A percentile compares a stretch with the other conserved stretches of the same genome.
Conservation (phyloP, 148 eudicot species). For the Arbutus unedo region DNA sequence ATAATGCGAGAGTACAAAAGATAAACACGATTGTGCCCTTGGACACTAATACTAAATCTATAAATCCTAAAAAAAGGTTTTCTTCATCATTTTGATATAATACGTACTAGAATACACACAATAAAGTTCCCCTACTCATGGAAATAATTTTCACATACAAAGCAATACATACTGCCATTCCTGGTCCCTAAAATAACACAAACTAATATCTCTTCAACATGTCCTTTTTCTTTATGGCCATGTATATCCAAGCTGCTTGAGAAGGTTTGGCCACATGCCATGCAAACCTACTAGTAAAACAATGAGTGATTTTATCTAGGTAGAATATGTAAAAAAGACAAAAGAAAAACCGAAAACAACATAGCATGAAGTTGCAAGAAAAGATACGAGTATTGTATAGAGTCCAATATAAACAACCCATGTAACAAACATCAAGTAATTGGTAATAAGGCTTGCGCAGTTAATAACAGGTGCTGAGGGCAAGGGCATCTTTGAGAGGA, state of each 20-base stretch:
- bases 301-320: not conserved
- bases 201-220: not conserved
- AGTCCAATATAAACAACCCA: not conserved
- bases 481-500: not conserved
- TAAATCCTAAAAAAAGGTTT: too few species aligned
- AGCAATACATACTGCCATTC: not conserved
- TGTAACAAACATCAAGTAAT: not conserved
- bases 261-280: not conserved
- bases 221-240: not conserved
- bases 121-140: not conserved
- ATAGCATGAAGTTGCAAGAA: not conserved
- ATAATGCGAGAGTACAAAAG: too few species aligned
- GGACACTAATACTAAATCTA: too few species aligned
- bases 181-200: not conserved
- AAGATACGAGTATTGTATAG: not conserved
- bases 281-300: not conserved
- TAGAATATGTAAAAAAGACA: not conserved
- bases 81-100: not conserved
- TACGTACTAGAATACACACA: not conserved
- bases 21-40: too few species aligned
- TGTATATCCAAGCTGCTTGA: not conserved
- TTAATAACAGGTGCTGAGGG: not conserved
- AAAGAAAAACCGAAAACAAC: not conserved
- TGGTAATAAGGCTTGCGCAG: not conserved
- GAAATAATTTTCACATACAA: not conserved